Evolutionary conservation across 1,284 basidiomycete genomes (phyloP).

Genomic region (Ustilago sp.): DNA sequence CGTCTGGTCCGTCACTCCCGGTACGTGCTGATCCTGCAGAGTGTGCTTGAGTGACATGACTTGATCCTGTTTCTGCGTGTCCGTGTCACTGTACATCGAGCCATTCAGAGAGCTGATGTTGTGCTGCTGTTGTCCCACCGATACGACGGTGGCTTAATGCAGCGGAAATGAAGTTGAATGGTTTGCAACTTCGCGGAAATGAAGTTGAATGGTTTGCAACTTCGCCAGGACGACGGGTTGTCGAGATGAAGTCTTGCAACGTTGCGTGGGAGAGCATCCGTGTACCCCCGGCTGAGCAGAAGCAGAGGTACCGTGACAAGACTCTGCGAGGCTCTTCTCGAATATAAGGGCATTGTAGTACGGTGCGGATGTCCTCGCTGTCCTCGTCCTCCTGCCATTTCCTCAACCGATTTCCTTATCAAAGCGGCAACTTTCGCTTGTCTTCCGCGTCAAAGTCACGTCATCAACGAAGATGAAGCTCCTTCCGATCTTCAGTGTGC

Average conservation of each 20-base stretch:
- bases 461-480: slow-evolving; percentile 17
- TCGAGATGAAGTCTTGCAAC: slow-evolving; percentile 6
- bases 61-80: neutral
- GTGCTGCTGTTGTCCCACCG: slow-evolving; percentile 13
- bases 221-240: slow-evolving; percentile 21
- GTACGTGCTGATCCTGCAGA: neutral
- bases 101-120: neutral
- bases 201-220: slow-evolving; percentile 5
- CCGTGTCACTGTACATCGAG: neutral
- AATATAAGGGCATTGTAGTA: neutral
- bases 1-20: neutral
- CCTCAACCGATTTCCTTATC: neutral
- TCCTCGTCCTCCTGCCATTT: neutral
- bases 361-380: neutral
- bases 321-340: too few relatives aligned
- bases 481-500: slow-evolving; percentile 4
- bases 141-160: neutral
- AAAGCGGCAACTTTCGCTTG: neutral
- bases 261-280: slow-evolving; percentile 7
- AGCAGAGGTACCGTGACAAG: too few relatives aligned
- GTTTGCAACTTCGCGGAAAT: slow-evolving; percentile 16
- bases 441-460: neutral
- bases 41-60: neutral
- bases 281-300: neutral
- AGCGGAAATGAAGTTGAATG: slow-evolving; percentile 8